Conservation (phyloP, 225 moss, liverwort and hornwort species). For the Climacium dendroides region DNA sequence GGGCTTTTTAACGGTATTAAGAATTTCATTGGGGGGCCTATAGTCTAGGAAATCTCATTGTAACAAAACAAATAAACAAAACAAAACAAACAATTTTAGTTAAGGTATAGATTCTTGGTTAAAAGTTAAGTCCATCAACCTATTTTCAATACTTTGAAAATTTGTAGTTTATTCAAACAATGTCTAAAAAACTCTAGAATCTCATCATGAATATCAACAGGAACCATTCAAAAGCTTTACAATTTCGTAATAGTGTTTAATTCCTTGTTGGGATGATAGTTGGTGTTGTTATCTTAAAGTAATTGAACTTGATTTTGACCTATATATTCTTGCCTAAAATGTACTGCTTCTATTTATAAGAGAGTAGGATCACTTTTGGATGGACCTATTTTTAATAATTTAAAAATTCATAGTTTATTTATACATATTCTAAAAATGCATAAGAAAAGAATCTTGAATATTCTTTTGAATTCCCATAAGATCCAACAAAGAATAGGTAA, state of each 20-base stretch:
- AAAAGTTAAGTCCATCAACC: accelerated
- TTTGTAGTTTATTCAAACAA: background rate
- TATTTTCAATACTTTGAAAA: background rate
- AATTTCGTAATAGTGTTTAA: accelerated
- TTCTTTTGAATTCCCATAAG: background rate
- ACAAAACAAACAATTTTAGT: no score
- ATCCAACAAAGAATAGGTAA: background rate
- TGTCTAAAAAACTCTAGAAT: background rate
- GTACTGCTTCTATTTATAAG: background rate
- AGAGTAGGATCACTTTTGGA: accelerated
- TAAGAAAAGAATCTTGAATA: background rate
- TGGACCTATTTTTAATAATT: background rate
- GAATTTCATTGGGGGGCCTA: no score
- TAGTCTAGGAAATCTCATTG: no score
- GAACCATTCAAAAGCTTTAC: accelerated
- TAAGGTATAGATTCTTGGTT: no score
- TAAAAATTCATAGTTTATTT: background rate
- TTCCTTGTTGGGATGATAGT: background rate
- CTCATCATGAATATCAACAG: background rate
- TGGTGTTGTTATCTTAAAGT: no score
- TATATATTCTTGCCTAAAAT: background rate
- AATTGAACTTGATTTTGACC: no score
- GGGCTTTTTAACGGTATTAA: no score
- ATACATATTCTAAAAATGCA: background rate
- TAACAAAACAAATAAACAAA: no score